Base-by-base conservation (phyloP, 768 basidiomycete species). In the Galerina marginata region DNA sequence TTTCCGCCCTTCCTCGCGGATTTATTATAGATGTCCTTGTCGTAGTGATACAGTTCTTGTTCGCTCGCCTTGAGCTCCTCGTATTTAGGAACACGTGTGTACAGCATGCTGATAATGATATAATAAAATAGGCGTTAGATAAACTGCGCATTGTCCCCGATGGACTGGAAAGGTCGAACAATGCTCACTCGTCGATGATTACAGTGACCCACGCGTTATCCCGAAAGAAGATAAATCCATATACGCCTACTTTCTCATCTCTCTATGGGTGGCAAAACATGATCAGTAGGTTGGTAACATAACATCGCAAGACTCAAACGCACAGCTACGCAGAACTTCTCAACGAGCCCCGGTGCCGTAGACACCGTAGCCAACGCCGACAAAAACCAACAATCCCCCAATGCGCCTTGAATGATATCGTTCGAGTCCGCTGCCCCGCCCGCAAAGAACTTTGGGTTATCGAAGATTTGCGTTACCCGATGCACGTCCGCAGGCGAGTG, bases 341-440 rank as follows among this genome's bases (percentile, higher is more conserved):
- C 81, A 11, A 86, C 75, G 25, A 86, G 67, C 0, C 79, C 81
- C 1, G 77, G 71, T 0, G 77, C 73, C 4, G 82, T 82, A 5
- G 83, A 76, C 37, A 85, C 77, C 2, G 81, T 83, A 1, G 84
- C 77, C 10, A 86, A 65, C 0, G 83, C 85, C 6, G 79, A 80
- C 6, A 86, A 64, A 66, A 86, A 84, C 83, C 83, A 86, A 63
- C 84, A 86, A 62, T 86, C 81, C 0, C 80, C 82, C n/a, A 85
- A 64, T 3, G 64, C 67, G 11, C 85, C 85, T 71, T 85, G 85
- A 6, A 80, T 74, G 38, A 85, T 79, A 63, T 85, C 83, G 53
- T 78, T 78, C 2, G 78, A 79, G 45, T 75, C 75, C 0, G 80
- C 64, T 16, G 49, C 76, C 14, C 60, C 60, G 15, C 60, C 60